A percentile compares a stretch with the other conserved stretches of the same genome.
These are phyloP conservation scores for Plasmodium knowlesi DNA, from an alignment of 169 alveolate species.

Conservation along the genomic window DNA sequence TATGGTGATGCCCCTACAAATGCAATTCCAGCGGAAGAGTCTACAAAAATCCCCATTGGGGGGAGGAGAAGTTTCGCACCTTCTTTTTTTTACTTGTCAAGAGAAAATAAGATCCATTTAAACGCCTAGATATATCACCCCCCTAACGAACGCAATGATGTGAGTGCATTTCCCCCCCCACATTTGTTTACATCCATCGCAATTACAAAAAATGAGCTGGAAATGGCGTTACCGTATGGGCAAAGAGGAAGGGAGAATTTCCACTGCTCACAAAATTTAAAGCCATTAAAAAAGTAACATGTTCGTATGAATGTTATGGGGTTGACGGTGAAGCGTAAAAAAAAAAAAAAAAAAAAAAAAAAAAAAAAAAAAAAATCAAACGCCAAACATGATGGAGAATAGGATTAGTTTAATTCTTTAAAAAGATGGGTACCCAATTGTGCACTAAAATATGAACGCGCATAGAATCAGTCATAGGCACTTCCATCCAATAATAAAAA, in stretches of 20 bases:
- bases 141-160: background rate
- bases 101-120: background rate
- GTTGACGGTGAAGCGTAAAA: background rate
- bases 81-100: background rate
- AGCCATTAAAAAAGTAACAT: background rate
- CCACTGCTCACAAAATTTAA: background rate
- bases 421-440: background rate
- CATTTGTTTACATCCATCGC: background rate
- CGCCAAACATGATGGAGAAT: background rate
- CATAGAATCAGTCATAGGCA: background rate
- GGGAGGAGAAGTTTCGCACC: background rate
- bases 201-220: background rate
- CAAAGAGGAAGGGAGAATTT: background rate
- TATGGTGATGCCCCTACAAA: background rate
- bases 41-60: background rate
- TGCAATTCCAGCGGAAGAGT: background rate
- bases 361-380: too few species aligned
- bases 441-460: background rate
- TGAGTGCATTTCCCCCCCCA: background rate
- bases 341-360: too few species aligned
- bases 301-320: background rate
- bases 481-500: background rate
- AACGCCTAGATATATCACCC: background rate
- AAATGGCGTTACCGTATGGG: background rate
- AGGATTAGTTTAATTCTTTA: background rate